These are phyloP conservation scores for Fraxinus cuspidata DNA, from an alignment of 257 asterid species.

Conservation along the genomic window DNA sequence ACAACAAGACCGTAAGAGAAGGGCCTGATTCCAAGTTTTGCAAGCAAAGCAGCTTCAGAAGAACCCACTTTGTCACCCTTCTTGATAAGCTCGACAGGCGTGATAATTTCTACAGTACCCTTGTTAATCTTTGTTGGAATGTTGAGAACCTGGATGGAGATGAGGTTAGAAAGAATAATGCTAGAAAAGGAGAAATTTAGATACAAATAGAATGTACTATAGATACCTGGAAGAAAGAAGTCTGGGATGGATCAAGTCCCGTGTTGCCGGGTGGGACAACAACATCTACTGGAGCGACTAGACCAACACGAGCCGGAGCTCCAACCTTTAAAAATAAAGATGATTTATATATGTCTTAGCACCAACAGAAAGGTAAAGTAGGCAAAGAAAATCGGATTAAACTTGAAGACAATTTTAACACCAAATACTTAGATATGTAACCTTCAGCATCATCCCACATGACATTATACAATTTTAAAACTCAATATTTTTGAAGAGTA, in stretches of 20 bases:
- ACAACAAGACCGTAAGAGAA: constrained; percentile 89
- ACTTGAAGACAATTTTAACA: background rate
- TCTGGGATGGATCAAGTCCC: constrained; percentile 93
- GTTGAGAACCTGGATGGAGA: constrained; percentile 63
- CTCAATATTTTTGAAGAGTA: background rate
- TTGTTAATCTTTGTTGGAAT: constrained; percentile 98
- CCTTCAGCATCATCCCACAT: background rate
- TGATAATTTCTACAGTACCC: constrained; percentile 96
- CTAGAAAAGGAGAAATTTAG: no score
- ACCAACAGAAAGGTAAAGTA: background rate
- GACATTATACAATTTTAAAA: background rate
- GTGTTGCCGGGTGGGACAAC: constrained; percentile 97
- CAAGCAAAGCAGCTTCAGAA: constrained; percentile 89
- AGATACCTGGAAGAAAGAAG: constrained; percentile 91
- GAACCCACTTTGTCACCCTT: constrained; percentile 99
- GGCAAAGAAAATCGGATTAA: background rate
- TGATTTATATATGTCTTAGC: background rate
- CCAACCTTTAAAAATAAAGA: constrained; percentile 62
- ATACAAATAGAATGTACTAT: background rate
- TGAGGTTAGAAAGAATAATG: background rate
- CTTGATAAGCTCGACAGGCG: constrained; percentile 93
- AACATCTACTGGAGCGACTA: constrained; percentile 91
- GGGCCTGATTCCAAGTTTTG: constrained; percentile 93
- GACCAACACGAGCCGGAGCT: constrained; percentile 98
- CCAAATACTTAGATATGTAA: background rate